Evolutionary conservation across 164 flowering plant genomes (phyloP), one percentile per base, ranked within the genome.

Genomic region (Vitis amurensis): DNA sequence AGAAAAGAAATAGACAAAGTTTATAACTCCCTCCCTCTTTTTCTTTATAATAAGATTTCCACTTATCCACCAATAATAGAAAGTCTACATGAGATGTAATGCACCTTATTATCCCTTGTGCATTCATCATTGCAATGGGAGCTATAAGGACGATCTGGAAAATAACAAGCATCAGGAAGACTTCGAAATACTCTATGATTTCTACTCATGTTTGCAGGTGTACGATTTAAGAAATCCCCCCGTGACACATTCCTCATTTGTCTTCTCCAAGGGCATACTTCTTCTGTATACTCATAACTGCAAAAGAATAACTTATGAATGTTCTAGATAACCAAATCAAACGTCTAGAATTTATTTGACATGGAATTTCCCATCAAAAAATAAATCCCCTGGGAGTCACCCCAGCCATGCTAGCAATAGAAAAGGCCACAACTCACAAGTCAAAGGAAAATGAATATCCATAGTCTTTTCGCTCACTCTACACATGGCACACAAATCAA

Each of bases 51-150:
- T 53, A 53, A 53, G n/a, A 53, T 53, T 14, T 53, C 56, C 44
- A 37, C 44, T 37, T 37, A 37, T 37, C 7, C 44, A 37, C 44
- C 44, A 37, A 6, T 37, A 37, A 37, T 37, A 27, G 9, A 23
- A 11, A 59, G 47, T 15, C 2, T 9, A 27, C 47, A 44, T 11
- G 47, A 31, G 11, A 10, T 59, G 7, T 7, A 8, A 55, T 56
- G 63, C 63, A 89, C 93, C 92, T 86, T 85, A 74, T 70, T 83
- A 31, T 71, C 78, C 65, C 76, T 59, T 64, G 64, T 71, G 50
- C 60, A 56, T 15, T 68, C 73, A 50, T 71, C 78, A 72, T 71
- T 59, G 73, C 77, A 67, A 13, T 72, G 72, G 65, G 88, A 77
- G 72, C 80, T 61, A 67, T 76, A 78, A 6, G 72, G 77, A 67